Evolutionary conservation across 163 green algal species (phyloP).

Genomic region (Chlorella variabilis): DNA sequence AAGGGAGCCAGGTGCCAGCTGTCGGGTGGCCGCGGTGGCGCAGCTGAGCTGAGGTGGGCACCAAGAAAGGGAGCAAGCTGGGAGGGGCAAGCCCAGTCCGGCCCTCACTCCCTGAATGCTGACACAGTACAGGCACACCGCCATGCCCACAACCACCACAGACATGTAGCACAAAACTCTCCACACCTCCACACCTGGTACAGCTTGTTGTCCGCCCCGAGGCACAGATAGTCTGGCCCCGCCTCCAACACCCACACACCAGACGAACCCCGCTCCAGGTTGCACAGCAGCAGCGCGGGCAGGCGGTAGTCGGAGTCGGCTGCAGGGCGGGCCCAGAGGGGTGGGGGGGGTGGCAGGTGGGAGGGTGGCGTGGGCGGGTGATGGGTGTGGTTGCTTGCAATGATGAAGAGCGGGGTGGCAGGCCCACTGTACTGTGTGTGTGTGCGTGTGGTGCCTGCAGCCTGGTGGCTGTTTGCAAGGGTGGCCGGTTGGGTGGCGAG

Average conservation of each 20-base stretch:
- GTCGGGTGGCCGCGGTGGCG: too few species aligned
- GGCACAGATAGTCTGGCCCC: conserved; percentile 32
- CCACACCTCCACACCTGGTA: conserved; percentile 25
- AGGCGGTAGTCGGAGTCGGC: conserved; percentile 32
- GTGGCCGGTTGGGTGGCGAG: too few species aligned
- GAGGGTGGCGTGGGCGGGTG: neutral
- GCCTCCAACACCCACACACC: conserved; percentile 36
- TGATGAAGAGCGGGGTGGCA: too few species aligned
- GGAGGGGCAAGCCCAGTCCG: too few species aligned
- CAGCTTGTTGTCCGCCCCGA: conserved; percentile 49
- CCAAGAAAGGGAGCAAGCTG: too few species aligned
- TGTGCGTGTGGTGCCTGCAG: too few species aligned
- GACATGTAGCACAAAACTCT: neutral
- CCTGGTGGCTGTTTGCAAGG: too few species aligned
- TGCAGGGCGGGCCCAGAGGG: conserved; percentile 10
- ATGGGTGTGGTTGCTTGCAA: neutral
- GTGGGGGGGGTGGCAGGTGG: neutral
- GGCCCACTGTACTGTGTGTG: too few species aligned
- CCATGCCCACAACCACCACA: neutral
- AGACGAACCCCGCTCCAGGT: conserved; percentile 20
- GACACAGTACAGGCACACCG: neutral
- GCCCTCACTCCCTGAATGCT: too few species aligned
- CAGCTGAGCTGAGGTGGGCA: too few species aligned
- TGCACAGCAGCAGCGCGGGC: conserved; percentile 40
- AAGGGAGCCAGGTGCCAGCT: too few species aligned